Base-by-base conservation (phyloP, 495 filamentous ascomycete genomes). In the Hyaloscypha finlandica region DNA sequence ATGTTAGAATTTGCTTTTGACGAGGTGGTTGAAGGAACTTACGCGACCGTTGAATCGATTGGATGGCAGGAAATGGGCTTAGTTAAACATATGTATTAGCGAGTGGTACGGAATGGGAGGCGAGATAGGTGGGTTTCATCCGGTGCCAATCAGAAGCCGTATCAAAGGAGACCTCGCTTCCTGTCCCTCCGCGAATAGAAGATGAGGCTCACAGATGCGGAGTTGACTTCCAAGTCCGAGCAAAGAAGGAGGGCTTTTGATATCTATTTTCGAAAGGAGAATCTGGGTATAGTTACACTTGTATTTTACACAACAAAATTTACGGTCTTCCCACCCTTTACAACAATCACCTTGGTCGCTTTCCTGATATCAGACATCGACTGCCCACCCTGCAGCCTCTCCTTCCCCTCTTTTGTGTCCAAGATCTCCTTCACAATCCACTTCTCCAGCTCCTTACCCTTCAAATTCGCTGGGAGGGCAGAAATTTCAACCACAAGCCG, bases 401-500 rank as follows among this genome's bases (percentile, higher is more conserved):
- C 37, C 65, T 74, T 70, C 12, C 64, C 73, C 11, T 70, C 72
- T 11, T 73, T 64, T 12, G 77, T 81, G 51, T 56, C 63, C 30
- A 71, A 19, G 54, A 74, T 58, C 66, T 61, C 56, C 9, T 68
- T 66, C 25, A 54, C 59, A 4, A 73, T 79, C 68, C 82, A 83
- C 35, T 69, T 77, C 12, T 90, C 77, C n/a, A 92, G 77, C 81
- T 84, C 90, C 9, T 84, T 78, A 3, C 59, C 64, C 19, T 54
- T 20, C 31, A 74, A 22, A 2, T 63, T 8, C 4, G 19, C 20
- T 3, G 30, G 29, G 14, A 69, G 64, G 35, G 78, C 76, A 30
- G 78, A 75, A 37, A 93, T 87, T 11, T 90, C 82, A 20, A 88
- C 80, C 12, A 81, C 85, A 66, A 89, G 88, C 58, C 84, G 84